A percentile compares a stretch with the other conserved stretches of the same genome.
These are phyloP conservation scores for Globisporangium radiosum DNA, from an alignment of 352 stramenopile genomes.

Conservation along the genomic window DNA sequence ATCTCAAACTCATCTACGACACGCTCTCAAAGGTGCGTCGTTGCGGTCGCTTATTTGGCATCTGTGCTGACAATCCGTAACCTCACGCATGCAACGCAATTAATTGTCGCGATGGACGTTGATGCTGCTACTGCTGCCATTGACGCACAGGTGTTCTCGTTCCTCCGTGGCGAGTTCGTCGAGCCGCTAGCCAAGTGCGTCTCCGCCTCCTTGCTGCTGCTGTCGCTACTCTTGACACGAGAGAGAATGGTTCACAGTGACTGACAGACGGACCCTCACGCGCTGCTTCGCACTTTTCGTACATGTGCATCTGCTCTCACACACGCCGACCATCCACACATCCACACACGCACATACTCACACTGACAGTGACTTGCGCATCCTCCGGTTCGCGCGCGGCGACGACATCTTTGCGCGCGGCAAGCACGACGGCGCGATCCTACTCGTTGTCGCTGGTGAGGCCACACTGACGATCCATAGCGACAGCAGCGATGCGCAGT, in stretches of 20 bases:
- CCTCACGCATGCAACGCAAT: neutral
- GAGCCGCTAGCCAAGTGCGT: slow-evolving; percentile 39
- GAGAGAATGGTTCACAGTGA: no score
- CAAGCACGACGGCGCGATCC: slow-evolving; percentile 64
- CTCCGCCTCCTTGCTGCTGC: neutral
- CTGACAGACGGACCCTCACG: no score
- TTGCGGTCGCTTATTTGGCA: neutral
- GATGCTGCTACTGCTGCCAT: no score
- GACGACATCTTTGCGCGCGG: slow-evolving; percentile 54
- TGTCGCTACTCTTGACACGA: no score
- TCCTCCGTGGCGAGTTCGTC: slow-evolving; percentile 63
- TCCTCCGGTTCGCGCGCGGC: slow-evolving; percentile 37
- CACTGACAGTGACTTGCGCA: slow-evolving; percentile 42
- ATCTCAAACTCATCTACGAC: slow-evolving; percentile 78
- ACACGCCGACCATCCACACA: neutral
- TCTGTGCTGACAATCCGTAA: no score
- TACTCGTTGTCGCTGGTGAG: slow-evolving; percentile 59
- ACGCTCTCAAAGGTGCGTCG: slow-evolving; percentile 47
- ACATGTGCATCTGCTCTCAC: neutral
- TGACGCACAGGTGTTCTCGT: slow-evolving; percentile 48
- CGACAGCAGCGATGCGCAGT: slow-evolving; percentile 24
- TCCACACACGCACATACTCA: slow-evolving; percentile 2
- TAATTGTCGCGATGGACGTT: neutral
- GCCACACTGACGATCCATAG: slow-evolving; percentile 56
- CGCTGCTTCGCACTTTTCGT: neutral